Evolutionary conservation across 768 basidiomycete genomes (phyloP).

Genomic region (Auricularia sp.): DNA sequence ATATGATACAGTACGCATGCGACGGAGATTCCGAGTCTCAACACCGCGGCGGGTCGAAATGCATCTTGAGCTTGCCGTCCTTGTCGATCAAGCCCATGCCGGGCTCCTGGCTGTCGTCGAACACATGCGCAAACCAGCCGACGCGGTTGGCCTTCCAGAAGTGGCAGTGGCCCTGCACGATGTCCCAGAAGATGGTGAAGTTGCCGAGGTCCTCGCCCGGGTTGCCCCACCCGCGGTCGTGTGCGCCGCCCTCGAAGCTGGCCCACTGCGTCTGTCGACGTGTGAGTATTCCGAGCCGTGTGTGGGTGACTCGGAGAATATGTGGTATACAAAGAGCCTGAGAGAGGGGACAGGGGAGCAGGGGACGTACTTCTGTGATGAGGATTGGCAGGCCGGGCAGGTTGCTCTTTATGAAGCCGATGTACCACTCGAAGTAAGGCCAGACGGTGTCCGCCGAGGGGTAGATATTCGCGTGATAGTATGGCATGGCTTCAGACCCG

Average conservation of each 20-base stretch:
- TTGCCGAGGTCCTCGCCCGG: conserved; percentile 4
- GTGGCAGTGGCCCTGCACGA: conserved; percentile 3
- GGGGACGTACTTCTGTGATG: conserved; percentile 5
- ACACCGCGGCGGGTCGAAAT: background rate
- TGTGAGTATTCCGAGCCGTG: background rate
- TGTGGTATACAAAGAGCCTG: background rate
- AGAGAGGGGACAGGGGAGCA: no score
- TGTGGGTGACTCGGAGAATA: background rate
- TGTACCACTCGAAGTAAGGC: conserved; percentile 1
- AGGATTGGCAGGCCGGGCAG: background rate
- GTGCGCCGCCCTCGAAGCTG: background rate
- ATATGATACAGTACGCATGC: no score
- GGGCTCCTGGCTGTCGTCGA: conserved; percentile 2
- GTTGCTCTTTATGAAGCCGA: background rate
- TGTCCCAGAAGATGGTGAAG: conserved; percentile 6
- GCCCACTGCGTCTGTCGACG: background rate
- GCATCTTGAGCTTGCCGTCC: conserved; percentile 1
- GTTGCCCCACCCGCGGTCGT: conserved; percentile 8
- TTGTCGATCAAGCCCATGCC: conserved; percentile 6
- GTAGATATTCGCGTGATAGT: background rate
- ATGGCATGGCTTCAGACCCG: background rate
- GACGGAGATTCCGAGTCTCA: background rate
- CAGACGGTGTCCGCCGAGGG: background rate
- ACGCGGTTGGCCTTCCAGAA: conserved; percentile 1
- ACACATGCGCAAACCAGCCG: conserved; percentile 8